Evolutionary conservation across 208 protist genomes (phyloP).

Genomic region (Trypanosomatidae sp.): DNA sequence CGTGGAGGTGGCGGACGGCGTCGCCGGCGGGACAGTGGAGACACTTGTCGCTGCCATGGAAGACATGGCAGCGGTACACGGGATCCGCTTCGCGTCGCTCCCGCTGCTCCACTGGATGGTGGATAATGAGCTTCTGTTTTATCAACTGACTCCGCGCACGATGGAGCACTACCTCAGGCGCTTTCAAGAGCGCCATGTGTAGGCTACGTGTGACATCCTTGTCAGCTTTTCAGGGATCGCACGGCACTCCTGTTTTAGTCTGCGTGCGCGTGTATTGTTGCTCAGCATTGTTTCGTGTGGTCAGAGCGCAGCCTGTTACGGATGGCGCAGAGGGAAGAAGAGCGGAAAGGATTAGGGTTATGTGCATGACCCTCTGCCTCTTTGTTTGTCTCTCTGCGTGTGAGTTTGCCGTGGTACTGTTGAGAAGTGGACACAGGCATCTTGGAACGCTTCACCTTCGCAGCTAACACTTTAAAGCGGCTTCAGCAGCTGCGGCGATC

Average conservation of each 20-base stretch:
- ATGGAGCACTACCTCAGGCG: constrained; percentile 10
- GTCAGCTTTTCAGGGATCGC: background rate
- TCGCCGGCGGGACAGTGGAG: constrained; percentile 16
- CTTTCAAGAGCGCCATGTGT: background rate
- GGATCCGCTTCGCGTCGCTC: constrained; percentile 23
- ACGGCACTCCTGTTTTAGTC: background rate
- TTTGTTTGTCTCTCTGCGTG: background rate
- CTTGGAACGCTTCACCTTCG: background rate
- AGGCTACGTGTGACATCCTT: background rate
- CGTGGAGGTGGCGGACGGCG: constrained; percentile 44
- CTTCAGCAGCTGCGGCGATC: background rate
- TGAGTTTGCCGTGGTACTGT: background rate
- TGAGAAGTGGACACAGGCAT: background rate
- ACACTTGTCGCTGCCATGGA: constrained; percentile 21
- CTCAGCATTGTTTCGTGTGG: background rate
- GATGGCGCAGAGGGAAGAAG: background rate
- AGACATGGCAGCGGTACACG: background rate
- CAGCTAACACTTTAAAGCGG: background rate
- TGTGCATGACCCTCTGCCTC: background rate
- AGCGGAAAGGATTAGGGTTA: background rate
- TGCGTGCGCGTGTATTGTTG: background rate
- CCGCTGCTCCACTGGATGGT: constrained; percentile 37
- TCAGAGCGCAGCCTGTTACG: background rate
- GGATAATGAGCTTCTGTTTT: constrained; percentile 22
- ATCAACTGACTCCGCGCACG: constrained; percentile 16